phyloP scores from a whole-genome alignment of 176 grass and related monocot species.

The Triticum timopheevii region DNA sequence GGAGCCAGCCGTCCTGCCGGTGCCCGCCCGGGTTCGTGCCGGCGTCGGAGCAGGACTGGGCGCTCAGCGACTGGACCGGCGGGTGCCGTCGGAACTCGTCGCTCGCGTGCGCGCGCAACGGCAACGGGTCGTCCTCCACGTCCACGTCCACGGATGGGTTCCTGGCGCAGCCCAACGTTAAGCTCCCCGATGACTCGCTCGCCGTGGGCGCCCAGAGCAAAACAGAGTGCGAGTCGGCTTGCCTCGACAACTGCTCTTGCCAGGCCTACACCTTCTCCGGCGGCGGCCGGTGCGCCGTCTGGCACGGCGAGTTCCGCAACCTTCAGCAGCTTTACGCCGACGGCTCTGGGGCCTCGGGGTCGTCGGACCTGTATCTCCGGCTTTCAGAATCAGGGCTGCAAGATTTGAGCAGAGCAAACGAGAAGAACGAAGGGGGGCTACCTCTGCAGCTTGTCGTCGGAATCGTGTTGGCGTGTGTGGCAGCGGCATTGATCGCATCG shows the following conservation, averaged over 20 bases:
- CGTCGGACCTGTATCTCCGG: slow-evolving; percentile 15
- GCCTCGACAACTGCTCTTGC: slow-evolving; percentile 27
- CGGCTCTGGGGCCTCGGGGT: background rate
- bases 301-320: slow-evolving; percentile 26
- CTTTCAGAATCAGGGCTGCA: background rate
- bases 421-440: background rate
- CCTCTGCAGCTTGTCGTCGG: background rate
- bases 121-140: background rate
- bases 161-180: background rate
- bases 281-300: slow-evolving; percentile 6
- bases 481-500: background rate
- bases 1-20: slow-evolving; percentile 20
- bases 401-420: background rate
- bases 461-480: background rate
- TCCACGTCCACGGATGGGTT: slow-evolving; percentile 3
- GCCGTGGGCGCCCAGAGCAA: background rate
- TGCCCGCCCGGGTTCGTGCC: slow-evolving; percentile 39
- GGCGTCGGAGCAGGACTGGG: slow-evolving; percentile 16
- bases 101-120: background rate
- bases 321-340: background rate
- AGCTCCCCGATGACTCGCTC: slow-evolving; percentile 6
- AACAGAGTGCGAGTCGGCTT: slow-evolving; percentile 13
- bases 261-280: slow-evolving; percentile 34
- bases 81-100: background rate
- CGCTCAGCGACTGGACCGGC: slow-evolving; percentile 17